These are phyloP conservation scores for Alectoria sarmentosa DNA, from an alignment of 495 filamentous ascomycete genomes.

Conservation along the genomic window DNA sequence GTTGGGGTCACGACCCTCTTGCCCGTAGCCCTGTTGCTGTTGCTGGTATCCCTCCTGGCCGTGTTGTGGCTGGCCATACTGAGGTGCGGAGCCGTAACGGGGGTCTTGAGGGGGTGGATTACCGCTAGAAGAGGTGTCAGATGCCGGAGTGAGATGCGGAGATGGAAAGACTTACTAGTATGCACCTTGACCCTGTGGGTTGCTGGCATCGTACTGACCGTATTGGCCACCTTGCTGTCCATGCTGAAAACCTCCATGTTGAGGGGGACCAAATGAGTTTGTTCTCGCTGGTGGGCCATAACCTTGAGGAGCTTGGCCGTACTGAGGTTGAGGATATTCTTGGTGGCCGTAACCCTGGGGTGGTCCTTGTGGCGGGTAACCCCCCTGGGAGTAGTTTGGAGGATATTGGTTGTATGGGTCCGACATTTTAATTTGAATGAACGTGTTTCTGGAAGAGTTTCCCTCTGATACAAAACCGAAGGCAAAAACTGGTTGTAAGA, in stretches of 20 bases:
- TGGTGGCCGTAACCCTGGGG: slow-evolving; percentile 27
- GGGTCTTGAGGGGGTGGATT: slow-evolving; percentile 21
- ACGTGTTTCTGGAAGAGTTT: neutral
- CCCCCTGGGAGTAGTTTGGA: slow-evolving; percentile 30
- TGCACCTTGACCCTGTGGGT: slow-evolving; percentile 29
- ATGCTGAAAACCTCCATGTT: slow-evolving; percentile 42
- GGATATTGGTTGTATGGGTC: slow-evolving; percentile 42
- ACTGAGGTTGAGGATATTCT: slow-evolving; percentile 34
- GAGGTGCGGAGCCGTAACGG: slow-evolving; percentile 23
- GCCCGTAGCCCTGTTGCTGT: slow-evolving; percentile 19
- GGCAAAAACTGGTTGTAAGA: neutral
- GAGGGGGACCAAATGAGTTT: slow-evolving; percentile 40
- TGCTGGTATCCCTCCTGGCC: slow-evolving; percentile 23
- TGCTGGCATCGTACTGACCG: slow-evolving; percentile 30
- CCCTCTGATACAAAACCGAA: neutral
- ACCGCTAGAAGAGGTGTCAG: slow-evolving; percentile 16
- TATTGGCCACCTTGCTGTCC: slow-evolving; percentile 33
- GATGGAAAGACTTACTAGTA: slow-evolving; percentile 34
- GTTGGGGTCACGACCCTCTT: slow-evolving; percentile 13
- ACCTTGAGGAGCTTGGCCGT: slow-evolving; percentile 29
- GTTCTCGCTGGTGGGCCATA: slow-evolving; percentile 35
- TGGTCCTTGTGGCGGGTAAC: slow-evolving; percentile 29
- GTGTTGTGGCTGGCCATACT: slow-evolving; percentile 24
- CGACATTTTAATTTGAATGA: slow-evolving; percentile 34
- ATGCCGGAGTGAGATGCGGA: neutral